Percentiles rank a stretch among this genome's conserved stretches.
Conservation (phyloP, 2,329 filamentous ascomycete genomes). For the Sporothrix inflata region DNA sequence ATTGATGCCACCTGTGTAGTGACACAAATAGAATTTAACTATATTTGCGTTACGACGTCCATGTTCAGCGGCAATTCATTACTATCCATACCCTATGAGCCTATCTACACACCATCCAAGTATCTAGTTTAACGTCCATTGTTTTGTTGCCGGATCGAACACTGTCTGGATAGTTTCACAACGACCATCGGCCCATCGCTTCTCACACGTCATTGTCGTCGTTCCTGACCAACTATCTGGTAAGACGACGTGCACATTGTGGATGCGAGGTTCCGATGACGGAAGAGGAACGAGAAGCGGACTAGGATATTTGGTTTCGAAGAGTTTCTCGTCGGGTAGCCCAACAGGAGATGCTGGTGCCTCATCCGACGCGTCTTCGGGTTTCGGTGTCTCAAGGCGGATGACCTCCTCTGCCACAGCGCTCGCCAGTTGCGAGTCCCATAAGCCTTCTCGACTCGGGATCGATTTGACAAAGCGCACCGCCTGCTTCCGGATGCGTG, state of each 20-base stretch:
- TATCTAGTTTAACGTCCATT: no score
- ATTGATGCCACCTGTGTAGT: not conserved
- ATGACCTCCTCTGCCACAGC: slow-evolving; percentile 1
- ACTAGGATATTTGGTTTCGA: not conserved
- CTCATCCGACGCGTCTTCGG: not conserved
- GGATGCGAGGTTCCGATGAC: not conserved
- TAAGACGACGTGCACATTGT: slow-evolving; percentile 5
- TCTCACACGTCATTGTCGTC: not conserved
- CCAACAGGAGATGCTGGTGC: not conserved
- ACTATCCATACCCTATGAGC: no score
- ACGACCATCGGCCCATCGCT: not conserved
- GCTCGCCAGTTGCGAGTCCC: slow-evolving; percentile 11
- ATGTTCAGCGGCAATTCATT: no score
- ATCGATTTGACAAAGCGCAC: slow-evolving; percentile 1
- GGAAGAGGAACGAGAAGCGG: not conserved
- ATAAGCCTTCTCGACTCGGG: slow-evolving; percentile 14
- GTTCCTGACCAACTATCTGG: slow-evolving; percentile 5
- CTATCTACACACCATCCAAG: no score
- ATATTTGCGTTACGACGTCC: no score
- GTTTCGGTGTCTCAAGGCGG: not conserved
- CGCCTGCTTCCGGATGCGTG: not conserved
- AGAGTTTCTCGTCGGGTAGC: not conserved
- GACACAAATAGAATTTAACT: not conserved
- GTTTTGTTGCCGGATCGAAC: not conserved
- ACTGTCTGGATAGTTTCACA: not conserved